These are phyloP conservation scores for Clathrospora elynae DNA, from an alignment of 2,329 filamentous ascomycete genomes.

Conservation along the genomic window DNA sequence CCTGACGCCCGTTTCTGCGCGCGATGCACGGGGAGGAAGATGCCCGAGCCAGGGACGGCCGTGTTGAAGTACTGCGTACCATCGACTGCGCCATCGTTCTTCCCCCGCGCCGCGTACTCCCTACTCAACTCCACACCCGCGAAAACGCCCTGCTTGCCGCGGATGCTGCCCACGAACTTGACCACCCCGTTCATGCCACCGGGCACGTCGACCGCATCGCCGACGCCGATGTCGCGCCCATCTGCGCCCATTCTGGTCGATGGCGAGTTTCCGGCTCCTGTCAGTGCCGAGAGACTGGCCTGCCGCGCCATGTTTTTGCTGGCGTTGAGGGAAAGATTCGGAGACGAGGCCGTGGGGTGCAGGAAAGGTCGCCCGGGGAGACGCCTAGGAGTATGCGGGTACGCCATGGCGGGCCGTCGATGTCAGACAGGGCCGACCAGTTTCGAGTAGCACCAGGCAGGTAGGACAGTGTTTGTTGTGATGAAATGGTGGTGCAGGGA, in stretches of 20 bases:
- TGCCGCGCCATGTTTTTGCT: slow-evolving; percentile 66
- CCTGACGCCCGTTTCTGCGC: slow-evolving; percentile 70
- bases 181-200: slow-evolving; percentile 90
- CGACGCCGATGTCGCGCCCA: slow-evolving; percentile 67
- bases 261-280: slow-evolving; percentile 53
- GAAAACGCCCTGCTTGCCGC: slow-evolving; percentile 88
- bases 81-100: slow-evolving; percentile 96
- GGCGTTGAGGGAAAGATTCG: slow-evolving; percentile 49
- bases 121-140: slow-evolving; percentile 86
- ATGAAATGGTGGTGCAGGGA: slow-evolving; percentile 12
- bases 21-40: slow-evolving; percentile 88
- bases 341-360: slow-evolving; percentile 50
- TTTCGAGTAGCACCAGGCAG: slow-evolving; percentile 14
- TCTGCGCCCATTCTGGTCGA: slow-evolving; percentile 53
- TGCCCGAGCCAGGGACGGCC: slow-evolving; percentile 77
- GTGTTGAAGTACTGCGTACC: slow-evolving; percentile 84
- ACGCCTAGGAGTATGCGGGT: slow-evolving; percentile 50
- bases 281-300: slow-evolving; percentile 72
- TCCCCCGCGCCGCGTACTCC: slow-evolving; percentile 81
- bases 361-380: slow-evolving; percentile 49
- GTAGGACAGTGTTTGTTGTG: slow-evolving; percentile 23
- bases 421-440: slow-evolving; percentile 17
- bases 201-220: slow-evolving; percentile 87
- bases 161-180: slow-evolving; percentile 84
- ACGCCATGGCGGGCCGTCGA: slow-evolving; percentile 41